Evolutionary conservation across 768 basidiomycete species (phyloP).

Genomic region (Mrakia frigida): DNA sequence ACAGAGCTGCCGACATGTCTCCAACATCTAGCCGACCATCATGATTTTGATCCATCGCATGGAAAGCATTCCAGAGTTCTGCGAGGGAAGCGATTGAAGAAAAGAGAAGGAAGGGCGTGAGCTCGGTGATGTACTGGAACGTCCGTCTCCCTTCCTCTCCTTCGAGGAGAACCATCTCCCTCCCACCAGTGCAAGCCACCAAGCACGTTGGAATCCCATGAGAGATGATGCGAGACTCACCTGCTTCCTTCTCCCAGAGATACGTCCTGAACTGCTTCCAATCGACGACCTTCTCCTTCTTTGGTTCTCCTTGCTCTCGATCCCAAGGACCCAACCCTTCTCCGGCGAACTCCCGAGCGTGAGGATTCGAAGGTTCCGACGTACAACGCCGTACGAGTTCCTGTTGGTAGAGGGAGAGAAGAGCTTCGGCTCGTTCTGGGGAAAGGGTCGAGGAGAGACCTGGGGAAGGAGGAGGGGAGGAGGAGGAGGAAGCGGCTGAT

Average conservation of each 20-base stretch:
- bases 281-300: conserved; percentile 40
- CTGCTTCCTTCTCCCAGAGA: conserved; percentile 35
- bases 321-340: conserved; percentile 34
- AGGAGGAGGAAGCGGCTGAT: background rate
- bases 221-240: conserved; percentile 30
- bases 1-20: conserved; percentile 20
- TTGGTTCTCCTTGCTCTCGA: conserved; percentile 31
- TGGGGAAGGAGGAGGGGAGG: conserved; percentile 4
- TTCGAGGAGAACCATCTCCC: background rate
- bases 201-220: conserved; percentile 44
- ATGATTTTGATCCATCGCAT: conserved; percentile 22
- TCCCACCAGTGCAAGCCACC: conserved; percentile 47
- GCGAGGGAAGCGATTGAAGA: background rate
- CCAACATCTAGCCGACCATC: conserved; percentile 1
- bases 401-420: conserved; percentile 67
- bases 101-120: conserved; percentile 49
- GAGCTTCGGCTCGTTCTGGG: conserved; percentile 56
- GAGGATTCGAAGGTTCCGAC: conserved; percentile 40
- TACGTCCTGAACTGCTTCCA: conserved; percentile 43
- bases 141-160: background rate
- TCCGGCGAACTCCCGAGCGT: conserved; percentile 32
- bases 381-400: conserved; percentile 57
- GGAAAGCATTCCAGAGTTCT: conserved; percentile 25
- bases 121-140: background rate
- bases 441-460: conserved; percentile 43